A percentile compares a stretch with the other conserved stretches of the same genome.
Conservation (phyloP, 1,284 basidiomycete genomes). For the Termitomyces sp. region DNA sequence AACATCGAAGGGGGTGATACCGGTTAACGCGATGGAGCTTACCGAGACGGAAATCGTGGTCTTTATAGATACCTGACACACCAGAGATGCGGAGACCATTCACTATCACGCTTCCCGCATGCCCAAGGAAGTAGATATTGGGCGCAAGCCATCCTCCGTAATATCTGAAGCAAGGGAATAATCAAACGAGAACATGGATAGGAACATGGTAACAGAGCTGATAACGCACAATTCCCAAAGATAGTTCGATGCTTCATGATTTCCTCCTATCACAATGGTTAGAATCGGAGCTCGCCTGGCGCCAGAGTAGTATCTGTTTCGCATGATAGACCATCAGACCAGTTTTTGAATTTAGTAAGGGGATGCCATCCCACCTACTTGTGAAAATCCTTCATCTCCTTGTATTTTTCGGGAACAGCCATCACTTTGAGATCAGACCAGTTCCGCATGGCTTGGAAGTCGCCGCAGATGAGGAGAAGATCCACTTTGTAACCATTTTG, state of each 20-base stretch:
- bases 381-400: slow-evolving; percentile 78
- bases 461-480: slow-evolving; percentile 87
- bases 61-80: slow-evolving; percentile 91
- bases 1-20: neutral
- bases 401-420: slow-evolving; percentile 90
- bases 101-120: slow-evolving; percentile 85
- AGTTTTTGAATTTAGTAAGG: neutral
- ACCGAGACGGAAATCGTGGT: slow-evolving; percentile 76
- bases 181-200: too few species aligned
- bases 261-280: slow-evolving; percentile 95
- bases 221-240: slow-evolving; percentile 87
- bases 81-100: slow-evolving; percentile 87
- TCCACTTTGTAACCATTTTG: slow-evolving; percentile 69
- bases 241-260: slow-evolving; percentile 97
- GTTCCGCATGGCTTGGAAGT: slow-evolving; percentile 94
- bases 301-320: slow-evolving; percentile 79
- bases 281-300: slow-evolving; percentile 77
- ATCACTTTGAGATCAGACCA: slow-evolving; percentile 83
- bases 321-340: neutral
- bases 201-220: neutral
- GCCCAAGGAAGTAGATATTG: slow-evolving; percentile 95
- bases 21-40: slow-evolving; percentile 19
- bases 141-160: slow-evolving; percentile 96
- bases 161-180: slow-evolving; percentile 51
- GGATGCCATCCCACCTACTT: slow-evolving; percentile 46